Conservation (phyloP, 768 basidiomycete genomes). For the Boletus eberwhitei region DNA sequence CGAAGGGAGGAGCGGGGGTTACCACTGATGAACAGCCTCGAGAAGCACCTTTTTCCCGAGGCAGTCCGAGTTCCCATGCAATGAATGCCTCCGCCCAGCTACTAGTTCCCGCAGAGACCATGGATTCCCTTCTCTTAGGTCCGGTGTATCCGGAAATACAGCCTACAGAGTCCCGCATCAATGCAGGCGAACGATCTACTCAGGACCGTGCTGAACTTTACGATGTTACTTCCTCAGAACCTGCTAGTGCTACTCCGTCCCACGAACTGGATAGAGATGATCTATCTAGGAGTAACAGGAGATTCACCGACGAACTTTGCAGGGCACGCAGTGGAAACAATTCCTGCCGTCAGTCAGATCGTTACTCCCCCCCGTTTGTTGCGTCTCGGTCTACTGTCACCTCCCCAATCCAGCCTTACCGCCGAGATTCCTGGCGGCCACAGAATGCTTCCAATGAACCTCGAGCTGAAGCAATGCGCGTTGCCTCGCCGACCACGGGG, state of each 20-base stretch:
- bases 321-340: constrained; percentile 1
- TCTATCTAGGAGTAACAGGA: constrained; percentile 5
- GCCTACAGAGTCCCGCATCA: background rate
- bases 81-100: constrained; percentile 7
- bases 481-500: constrained; percentile 11
- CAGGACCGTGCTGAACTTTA: constrained; percentile 1
- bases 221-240: constrained; percentile 8
- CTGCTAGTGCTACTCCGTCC: background rate
- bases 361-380: constrained; percentile 9
- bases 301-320: constrained; percentile 9
- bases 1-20: background rate
- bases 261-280: constrained; percentile 8
- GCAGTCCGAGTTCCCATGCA: constrained; percentile 4
- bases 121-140: constrained; percentile 9
- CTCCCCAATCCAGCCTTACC: constrained; percentile 6
- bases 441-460: constrained; percentile 1
- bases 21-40: background rate
- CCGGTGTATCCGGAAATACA: constrained; percentile 10
- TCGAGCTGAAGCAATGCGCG: constrained; percentile 19
- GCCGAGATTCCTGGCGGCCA: constrained; percentile 5
- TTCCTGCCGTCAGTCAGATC: constrained; percentile 4
- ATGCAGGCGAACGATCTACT: background rate
- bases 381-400: background rate
- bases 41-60: background rate
- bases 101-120: constrained; percentile 1